Evolutionary conservation across 371 early-diverging fungal genomes (phyloP).

Genomic region (Mortierella sp.): DNA sequence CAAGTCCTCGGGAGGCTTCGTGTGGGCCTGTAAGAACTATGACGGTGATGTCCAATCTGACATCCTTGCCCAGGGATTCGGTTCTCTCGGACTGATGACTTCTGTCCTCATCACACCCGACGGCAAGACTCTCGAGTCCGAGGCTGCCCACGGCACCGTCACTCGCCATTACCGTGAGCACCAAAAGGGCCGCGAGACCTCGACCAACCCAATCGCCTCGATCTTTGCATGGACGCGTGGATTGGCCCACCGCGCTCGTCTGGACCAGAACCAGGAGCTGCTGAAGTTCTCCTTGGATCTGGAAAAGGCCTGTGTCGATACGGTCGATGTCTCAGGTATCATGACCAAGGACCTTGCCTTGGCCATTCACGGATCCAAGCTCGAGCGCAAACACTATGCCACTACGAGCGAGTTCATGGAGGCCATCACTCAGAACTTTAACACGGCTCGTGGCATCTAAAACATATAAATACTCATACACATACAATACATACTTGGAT

Average conservation of each 20-base stretch:
- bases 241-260: constrained; percentile 93
- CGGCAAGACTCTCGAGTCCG: constrained; percentile 94
- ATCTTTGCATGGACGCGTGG: constrained; percentile 99
- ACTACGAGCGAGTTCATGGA: constrained; percentile 86
- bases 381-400: constrained; percentile 80
- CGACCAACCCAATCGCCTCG: constrained; percentile 97
- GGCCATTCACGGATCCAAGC: constrained; percentile 88
- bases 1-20: constrained; percentile 95
- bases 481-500: background rate
- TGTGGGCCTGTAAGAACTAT: constrained; percentile 97
- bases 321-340: constrained; percentile 83
- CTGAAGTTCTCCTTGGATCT: constrained; percentile 81
- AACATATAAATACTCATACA: background rate
- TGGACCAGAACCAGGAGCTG: constrained; percentile 86
- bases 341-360: constrained; percentile 99
- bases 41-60: constrained; percentile 97
- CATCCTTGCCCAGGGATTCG: constrained; percentile 94
- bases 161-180: constrained; percentile 97
- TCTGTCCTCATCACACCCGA: constrained; percentile 95
- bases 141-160: constrained; percentile 98
- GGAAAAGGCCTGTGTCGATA: constrained; percentile 90
- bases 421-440: constrained; percentile 76
- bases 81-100: constrained; percentile 95
- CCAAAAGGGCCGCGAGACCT: constrained; percentile 91
- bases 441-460: constrained; percentile 52